Evolutionary conservation across 768 basidiomycete genomes (phyloP).

Genomic region (Russula griseocarnosa): DNA sequence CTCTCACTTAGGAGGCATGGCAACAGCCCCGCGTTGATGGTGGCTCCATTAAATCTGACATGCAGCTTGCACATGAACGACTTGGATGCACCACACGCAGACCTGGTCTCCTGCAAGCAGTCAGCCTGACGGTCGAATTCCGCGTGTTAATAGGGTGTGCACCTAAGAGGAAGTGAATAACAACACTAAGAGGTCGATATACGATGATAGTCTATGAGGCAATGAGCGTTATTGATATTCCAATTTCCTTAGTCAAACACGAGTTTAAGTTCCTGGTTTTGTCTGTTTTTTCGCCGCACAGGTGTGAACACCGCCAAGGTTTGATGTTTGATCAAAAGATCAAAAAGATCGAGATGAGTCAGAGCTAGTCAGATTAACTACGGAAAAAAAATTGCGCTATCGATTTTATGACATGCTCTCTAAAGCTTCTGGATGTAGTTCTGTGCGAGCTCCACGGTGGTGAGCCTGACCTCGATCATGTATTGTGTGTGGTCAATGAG

Average conservation of each 20-base stretch:
- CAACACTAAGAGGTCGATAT: not conserved
- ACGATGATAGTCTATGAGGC: not conserved
- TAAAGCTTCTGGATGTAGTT: not conserved
- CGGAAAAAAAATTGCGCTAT: not conserved
- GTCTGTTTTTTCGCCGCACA: conserved; percentile 2
- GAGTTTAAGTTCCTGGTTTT: not conserved
- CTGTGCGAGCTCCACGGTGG: not conserved
- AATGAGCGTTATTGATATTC: not conserved
- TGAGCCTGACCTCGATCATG: not conserved
- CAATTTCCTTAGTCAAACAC: not conserved
- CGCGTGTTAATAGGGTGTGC: not conserved
- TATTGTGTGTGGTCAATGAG: not conserved
- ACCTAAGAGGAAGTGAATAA: not conserved
- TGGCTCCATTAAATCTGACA: not conserved
- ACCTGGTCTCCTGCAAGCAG: not conserved
- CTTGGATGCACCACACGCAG: not conserved
- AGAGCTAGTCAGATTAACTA: not conserved
- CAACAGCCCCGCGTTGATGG: not conserved
- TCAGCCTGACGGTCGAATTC: conserved; percentile 1
- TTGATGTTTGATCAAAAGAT: conserved; percentile 2
- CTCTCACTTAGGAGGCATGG: not conserved
- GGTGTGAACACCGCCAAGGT: not conserved
- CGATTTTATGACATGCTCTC: not conserved
- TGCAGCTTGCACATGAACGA: conserved; percentile 17
- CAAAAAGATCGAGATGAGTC: conserved; percentile 2